These are phyloP conservation scores for Claviceps arundinis DNA, from an alignment of 2,329 filamentous ascomycete genomes.

Conservation along the genomic window DNA sequence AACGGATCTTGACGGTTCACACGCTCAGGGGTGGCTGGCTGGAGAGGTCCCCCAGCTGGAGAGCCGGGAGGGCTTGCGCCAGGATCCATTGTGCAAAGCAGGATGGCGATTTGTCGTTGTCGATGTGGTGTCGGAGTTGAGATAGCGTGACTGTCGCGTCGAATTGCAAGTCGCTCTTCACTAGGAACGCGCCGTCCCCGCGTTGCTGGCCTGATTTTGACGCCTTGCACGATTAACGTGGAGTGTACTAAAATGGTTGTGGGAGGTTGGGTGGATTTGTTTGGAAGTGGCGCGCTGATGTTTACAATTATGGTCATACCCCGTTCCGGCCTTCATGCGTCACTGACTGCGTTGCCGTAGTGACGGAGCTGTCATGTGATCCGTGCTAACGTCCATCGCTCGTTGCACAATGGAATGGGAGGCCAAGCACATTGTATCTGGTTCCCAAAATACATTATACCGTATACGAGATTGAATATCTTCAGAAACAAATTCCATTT, in stretches of 20 bases:
- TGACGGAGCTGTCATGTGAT: slow-evolving; percentile 12
- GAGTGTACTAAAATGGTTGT: background rate
- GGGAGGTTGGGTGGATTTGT: slow-evolving; percentile 1
- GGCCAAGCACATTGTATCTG: background rate
- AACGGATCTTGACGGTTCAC: slow-evolving; percentile 34
- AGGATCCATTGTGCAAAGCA: slow-evolving; percentile 26
- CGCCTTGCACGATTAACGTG: background rate
- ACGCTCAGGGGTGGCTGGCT: slow-evolving; percentile 50
- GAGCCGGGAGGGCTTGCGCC: slow-evolving; percentile 38
- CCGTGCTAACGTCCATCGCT: background rate
- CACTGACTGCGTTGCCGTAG: slow-evolving; percentile 2
- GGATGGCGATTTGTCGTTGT: background rate
- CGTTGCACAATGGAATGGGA: background rate
- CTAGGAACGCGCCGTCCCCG: background rate
- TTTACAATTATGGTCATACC: slow-evolving; percentile 6
- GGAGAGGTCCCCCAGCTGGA: slow-evolving; percentile 40
- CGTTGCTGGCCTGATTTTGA: background rate
- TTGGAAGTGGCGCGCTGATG: slow-evolving; percentile 5
- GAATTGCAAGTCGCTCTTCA: background rate
- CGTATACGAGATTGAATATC: too few relatives aligned
- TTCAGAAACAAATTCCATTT: too few relatives aligned
- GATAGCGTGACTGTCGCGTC: background rate
- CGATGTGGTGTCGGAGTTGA: slow-evolving; percentile 1
- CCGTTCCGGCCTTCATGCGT: background rate
- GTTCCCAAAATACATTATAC: too few relatives aligned